Base-by-base conservation (phyloP, 495 filamentous ascomycete species). In the Aeminium ludgeri region DNA sequence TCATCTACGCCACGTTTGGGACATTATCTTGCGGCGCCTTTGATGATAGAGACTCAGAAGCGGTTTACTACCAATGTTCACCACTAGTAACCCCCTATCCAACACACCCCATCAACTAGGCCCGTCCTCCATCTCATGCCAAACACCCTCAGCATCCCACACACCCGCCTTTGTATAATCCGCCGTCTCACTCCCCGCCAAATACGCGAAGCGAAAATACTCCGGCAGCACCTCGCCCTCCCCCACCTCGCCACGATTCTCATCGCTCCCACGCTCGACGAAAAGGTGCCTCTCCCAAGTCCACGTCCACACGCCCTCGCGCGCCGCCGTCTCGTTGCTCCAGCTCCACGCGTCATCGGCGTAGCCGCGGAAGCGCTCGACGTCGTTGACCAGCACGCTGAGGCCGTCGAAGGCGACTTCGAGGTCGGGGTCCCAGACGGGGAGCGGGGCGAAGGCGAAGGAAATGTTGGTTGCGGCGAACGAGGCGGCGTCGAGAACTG, bases 331-430 rank as follows among this genome's bases (percentile, higher is more conserved):
- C 13, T 16, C 38, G 10, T 40, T 38, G 20, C 40, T 40, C 56
- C 51, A 48, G 35, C 47, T 34, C 17, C 30, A 15, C 17, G 30
- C 30, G 30, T 54, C 37, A n/a, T 56, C 57, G 25, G 51, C 50
- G 45, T 63, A 63, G 5, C 54, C 58, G 1, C 52, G 20, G 34
- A 56, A 87, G 43, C 86, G 65, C 58, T 97, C 89, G 0, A 97
- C 89, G 46, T 97, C 89, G 53, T 97, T 94, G 18, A 97, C 78
- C 0, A 97, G 61, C 13, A 95, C 73, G 44, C 82, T 87, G 13
- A 96, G 66, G 0, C 87, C 89, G 52, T 92, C 75, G 16, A 65
- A 64, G 27, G 55, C 44, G 4, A 34, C 59, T 52, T 59, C 65
- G 10, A 28, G 12, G 25, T 39, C 43, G 4, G 34, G 27, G 10